A percentile compares a stretch with the other conserved stretches of the same genome.
phyloP scores from a whole-genome alignment of 208 protist species.

The Herpetomonas tarakana region DNA sequence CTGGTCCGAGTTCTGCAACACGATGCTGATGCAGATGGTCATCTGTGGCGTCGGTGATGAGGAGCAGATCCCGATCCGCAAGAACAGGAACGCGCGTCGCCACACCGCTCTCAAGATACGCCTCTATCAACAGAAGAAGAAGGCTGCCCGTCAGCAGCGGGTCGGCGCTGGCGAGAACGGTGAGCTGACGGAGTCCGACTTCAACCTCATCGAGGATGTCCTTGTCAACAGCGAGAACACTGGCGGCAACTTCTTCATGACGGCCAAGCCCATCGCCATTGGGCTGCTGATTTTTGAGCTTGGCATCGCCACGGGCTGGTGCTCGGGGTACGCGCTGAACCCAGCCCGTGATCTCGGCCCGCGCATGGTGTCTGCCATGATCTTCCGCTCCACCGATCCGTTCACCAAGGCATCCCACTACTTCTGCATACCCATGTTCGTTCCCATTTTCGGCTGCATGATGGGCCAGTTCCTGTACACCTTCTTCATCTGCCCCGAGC shows the following conservation, averaged over 20 bases:
- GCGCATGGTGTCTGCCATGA: constrained; percentile 11
- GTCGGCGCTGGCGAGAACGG: not conserved
- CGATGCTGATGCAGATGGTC: constrained; percentile 12
- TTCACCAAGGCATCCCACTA: constrained; percentile 19
- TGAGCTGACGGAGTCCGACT: not conserved
- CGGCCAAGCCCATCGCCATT: constrained; percentile 16
- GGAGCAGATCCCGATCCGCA: constrained; percentile 2
- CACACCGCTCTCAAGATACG: not conserved
- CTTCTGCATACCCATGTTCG: constrained; percentile 16
- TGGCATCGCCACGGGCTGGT: constrained; percentile 12
- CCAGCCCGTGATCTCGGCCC: constrained; percentile 23
- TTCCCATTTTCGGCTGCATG: constrained; percentile 14
- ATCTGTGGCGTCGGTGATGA: constrained; percentile 16
- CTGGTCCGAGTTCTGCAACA: constrained; percentile 12
- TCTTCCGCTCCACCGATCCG: constrained; percentile 8
- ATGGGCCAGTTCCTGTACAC: constrained; percentile 14
- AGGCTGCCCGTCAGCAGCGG: not conserved
- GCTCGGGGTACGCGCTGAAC: constrained; percentile 21
- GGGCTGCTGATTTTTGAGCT: constrained; percentile 17
- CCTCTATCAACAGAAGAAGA: not conserved
- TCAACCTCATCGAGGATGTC: not conserved
- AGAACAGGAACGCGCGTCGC: not conserved
- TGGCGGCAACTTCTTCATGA: not conserved
- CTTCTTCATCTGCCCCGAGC: constrained; percentile 7
- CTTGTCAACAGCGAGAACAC: not conserved